These are phyloP conservation scores for Vararia minispora DNA, from an alignment of 768 basidiomycete species.

Conservation along the genomic window DNA sequence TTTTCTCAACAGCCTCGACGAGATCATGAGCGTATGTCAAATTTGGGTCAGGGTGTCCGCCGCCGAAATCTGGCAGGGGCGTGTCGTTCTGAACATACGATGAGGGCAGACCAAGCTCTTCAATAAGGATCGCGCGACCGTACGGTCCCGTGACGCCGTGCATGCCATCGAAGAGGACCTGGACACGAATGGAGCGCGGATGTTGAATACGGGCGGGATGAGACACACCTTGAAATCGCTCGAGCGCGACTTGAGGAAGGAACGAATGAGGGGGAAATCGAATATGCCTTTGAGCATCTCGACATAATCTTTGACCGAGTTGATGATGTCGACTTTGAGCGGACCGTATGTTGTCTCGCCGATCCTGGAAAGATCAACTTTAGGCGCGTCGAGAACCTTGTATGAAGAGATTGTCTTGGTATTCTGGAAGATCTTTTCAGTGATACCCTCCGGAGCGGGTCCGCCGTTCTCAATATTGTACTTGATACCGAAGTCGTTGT, in stretches of 20 bases:
- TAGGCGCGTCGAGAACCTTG: conserved; percentile 68
- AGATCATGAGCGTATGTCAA: conserved; percentile 93
- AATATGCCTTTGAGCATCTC: conserved; percentile 80
- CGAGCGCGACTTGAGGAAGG: conserved; percentile 65
- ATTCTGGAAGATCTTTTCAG: conserved; percentile 89
- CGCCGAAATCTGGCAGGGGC: conserved; percentile 92
- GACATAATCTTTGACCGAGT: conserved; percentile 87
- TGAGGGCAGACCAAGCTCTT: conserved; percentile 68
- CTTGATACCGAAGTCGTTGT: conserved; percentile 98
- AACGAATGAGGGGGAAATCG: conserved; percentile 86
- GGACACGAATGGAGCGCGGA: too few species aligned
- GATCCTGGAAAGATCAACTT: conserved; percentile 74
- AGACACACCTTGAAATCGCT: conserved; percentile 64
- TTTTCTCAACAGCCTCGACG: conserved; percentile 83
- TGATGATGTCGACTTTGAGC: conserved; percentile 79
- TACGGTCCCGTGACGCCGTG: conserved; percentile 98
- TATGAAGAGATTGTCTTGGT: conserved; percentile 82
- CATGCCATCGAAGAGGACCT: conserved; percentile 90
- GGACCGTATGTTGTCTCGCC: conserved; percentile 78
- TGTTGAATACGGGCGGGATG: too few species aligned
- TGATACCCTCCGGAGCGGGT: conserved; percentile 92
- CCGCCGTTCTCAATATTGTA: conserved; percentile 98
- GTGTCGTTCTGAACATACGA: conserved; percentile 83
- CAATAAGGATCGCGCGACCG: conserved; percentile 77
- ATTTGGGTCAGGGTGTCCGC: conserved; percentile 97